Percentiles rank a stretch among this genome's conserved stretches.
phyloP scores from a whole-genome alignment of 2,329 filamentous ascomycete species.

The Juglanconis juglandina region DNA sequence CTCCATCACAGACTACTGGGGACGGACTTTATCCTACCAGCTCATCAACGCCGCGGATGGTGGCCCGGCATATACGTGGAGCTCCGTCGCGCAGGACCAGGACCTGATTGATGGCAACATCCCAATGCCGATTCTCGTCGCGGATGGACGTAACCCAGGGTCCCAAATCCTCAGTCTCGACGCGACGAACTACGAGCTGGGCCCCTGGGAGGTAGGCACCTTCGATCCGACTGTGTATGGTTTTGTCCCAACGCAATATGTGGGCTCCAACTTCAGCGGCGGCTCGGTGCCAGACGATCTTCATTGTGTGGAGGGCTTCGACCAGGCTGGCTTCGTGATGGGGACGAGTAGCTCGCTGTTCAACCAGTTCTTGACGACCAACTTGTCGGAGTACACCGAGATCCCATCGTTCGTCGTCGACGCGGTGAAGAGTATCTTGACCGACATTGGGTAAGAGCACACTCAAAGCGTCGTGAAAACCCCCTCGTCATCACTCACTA shows the following conservation, averaged over 20 bases:
- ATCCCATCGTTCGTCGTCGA: constrained; percentile 48
- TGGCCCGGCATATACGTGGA: constrained; percentile 76
- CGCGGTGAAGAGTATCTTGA: constrained; percentile 51
- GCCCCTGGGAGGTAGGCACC: constrained; percentile 63
- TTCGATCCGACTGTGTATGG: constrained; percentile 59
- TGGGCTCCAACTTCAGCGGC: constrained; percentile 55
- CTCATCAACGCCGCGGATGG: constrained; percentile 73
- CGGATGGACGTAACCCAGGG: constrained; percentile 44
- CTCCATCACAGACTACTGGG: constrained; percentile 87
- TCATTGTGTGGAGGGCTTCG: constrained; percentile 72
- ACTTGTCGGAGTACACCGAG: constrained; percentile 47
- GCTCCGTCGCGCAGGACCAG: constrained; percentile 54
- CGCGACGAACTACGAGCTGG: constrained; percentile 63
- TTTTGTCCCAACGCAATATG: constrained; percentile 57
- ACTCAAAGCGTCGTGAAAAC: too few species aligned
- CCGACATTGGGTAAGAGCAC: constrained; percentile 38
- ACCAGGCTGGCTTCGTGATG: constrained; percentile 80
- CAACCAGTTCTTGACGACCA: constrained; percentile 68
- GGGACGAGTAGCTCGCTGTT: constrained; percentile 83
- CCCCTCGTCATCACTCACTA: background rate
- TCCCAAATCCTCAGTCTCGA: constrained; percentile 46
- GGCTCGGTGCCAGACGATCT: constrained; percentile 53
- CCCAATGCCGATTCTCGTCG: constrained; percentile 49
- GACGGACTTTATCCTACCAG: constrained; percentile 80
- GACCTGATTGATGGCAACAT: constrained; percentile 39